Evolutionary conservation across 2,329 filamentous ascomycete species (phyloP).

Genomic region (Nothophaeocryptopus gaeumannii): DNA sequence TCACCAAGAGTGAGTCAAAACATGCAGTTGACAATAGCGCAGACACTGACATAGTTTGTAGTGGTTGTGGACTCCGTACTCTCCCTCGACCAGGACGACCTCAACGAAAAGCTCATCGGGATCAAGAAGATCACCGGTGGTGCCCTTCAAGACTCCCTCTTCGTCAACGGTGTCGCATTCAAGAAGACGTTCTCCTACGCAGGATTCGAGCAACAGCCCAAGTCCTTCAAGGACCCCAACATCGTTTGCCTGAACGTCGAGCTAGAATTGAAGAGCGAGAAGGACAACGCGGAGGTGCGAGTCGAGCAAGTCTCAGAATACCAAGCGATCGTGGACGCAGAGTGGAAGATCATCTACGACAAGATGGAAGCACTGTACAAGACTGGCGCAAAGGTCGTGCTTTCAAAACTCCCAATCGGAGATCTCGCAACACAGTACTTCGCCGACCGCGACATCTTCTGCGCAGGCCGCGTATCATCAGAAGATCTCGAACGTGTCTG

Average conservation of each 20-base stretch:
- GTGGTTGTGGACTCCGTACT: conserved; percentile 98
- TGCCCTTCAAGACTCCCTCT: conserved; percentile 91
- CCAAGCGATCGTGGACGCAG: conserved; percentile 97
- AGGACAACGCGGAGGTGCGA: conserved; percentile 97
- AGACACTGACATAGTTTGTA: conserved; percentile 39
- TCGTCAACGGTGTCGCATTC: conserved; percentile 97
- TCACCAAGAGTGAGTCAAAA: conserved; percentile 78
- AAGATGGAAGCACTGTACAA: conserved; percentile 94
- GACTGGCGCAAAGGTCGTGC: conserved; percentile 93
- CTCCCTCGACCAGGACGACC: conserved; percentile 90
- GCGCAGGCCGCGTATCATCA: conserved; percentile 83
- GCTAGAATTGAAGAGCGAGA: conserved; percentile 96
- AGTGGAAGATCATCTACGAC: conserved; percentile 99
- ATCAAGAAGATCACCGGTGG: conserved; percentile 98
- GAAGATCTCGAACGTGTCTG: conserved; percentile 96
- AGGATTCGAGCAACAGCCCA: conserved; percentile 98
- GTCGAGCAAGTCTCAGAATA: conserved; percentile 99
- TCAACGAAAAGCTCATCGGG: conserved; percentile 97
- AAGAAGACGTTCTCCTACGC: conserved; percentile 99
- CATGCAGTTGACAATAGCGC: neutral
- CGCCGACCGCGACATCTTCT: conserved; percentile 97
- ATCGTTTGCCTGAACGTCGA: conserved; percentile 98
- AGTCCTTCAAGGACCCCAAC: conserved; percentile 89
- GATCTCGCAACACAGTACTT: conserved; percentile 95
- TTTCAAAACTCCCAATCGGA: conserved; percentile 95